These are phyloP conservation scores for Sisymbrium irio DNA, from an alignment of 345 rosid species.

Conservation along the genomic window DNA sequence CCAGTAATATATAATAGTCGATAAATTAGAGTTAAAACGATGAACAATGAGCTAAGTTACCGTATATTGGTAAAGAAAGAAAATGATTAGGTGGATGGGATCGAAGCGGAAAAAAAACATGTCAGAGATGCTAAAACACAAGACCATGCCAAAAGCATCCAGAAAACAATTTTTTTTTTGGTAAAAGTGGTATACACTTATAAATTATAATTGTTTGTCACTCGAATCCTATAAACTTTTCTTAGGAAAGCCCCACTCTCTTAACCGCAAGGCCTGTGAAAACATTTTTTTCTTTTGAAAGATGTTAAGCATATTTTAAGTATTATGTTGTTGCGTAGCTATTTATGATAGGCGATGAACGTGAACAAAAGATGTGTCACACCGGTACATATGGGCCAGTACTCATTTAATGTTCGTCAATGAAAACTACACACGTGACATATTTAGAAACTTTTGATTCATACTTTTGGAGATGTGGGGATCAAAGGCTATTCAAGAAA, in stretches of 20 bases:
- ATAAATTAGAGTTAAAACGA: neutral
- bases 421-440: neutral
- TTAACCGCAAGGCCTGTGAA: slow-evolving; percentile 7
- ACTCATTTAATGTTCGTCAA: neutral
- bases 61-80: neutral
- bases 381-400: neutral
- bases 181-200: neutral
- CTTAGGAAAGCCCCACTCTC: neutral
- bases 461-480: neutral
- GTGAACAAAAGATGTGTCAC: neutral
- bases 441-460: neutral
- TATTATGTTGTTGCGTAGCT: neutral
- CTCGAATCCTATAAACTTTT: neutral
- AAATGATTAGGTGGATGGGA: neutral
- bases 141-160: too few species aligned
- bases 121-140: too few species aligned
- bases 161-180: too few species aligned
- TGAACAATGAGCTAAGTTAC: neutral
- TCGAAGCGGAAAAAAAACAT: neutral
- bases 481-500: neutral
- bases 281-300: neutral
- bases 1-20: neutral
- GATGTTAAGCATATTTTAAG: neutral
- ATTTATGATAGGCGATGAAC: neutral
- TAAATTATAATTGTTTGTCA: neutral